These are phyloP conservation scores for Cyberlindnera bimundalis DNA, from an alignment of 805 yeast species.

Conservation along the genomic window DNA sequence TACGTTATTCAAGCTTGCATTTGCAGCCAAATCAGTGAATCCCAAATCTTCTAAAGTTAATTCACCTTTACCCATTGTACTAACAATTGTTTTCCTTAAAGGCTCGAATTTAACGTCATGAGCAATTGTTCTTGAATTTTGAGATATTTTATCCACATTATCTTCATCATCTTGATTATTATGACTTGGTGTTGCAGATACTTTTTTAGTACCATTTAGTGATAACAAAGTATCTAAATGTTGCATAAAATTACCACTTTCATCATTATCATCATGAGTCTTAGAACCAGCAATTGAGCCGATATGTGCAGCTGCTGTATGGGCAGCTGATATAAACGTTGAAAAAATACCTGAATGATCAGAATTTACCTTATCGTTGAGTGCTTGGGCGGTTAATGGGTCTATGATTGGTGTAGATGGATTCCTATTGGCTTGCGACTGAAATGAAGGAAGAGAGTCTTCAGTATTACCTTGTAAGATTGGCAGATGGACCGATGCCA, in stretches of 20 bases:
- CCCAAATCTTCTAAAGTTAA: constrained; percentile 38
- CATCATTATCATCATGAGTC: not conserved
- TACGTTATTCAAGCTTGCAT: constrained; percentile 1
- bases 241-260: constrained; percentile 30
- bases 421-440: too few relatives aligned
- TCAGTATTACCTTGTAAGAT: not conserved
- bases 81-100: constrained; percentile 43
- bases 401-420: too few relatives aligned
- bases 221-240: constrained; percentile 36
- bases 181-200: not conserved
- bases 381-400: not conserved
- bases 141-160: constrained; percentile 4
- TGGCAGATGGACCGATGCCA: not conserved
- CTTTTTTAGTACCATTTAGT: constrained; percentile 1
- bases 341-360: constrained; percentile 37
- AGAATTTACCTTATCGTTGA: not conserved
- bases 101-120: constrained; percentile 40
- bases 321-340: constrained; percentile 44
- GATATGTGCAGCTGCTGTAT: constrained; percentile 36
- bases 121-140: constrained; percentile 12
- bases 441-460: not conserved
- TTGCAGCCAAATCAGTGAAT: constrained; percentile 5
- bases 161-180: constrained; percentile 7
- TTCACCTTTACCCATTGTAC: constrained; percentile 54
- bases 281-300: constrained; percentile 14